Evolutionary conservation across 2,329 filamentous ascomycete genomes (phyloP), one percentile per base, ranked within the genome.

Genomic region (Herpomyces periplanetae): DNA sequence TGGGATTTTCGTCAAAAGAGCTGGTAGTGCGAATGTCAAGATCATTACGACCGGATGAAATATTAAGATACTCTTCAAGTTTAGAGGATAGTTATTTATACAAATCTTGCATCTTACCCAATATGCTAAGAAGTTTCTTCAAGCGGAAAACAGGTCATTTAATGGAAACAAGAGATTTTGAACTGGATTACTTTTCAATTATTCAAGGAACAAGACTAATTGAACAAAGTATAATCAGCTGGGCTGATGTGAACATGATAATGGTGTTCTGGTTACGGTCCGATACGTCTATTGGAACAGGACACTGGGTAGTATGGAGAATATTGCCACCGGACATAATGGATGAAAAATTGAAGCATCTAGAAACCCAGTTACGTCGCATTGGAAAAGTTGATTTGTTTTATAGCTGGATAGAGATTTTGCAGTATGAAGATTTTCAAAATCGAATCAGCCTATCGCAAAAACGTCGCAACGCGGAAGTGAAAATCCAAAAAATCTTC

Each of bases 361-460:
- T 35, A 59, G 66, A 29, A 62, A 80, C 16, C 56, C 57, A 9
- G 45, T 88, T 28, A 48, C 51, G 1, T 48, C 48, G 2, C n/a
- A 46, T 80, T 37, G 69, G 63, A 16, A 85, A 87, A 39, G 73
- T 87, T 36, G 57, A 63, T 26, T 37, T 88, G 20, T 88, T 88
- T 41, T 87, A 65, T 41, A 55, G 62, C 21, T 87, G 71, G 69
- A 65, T 87, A 18, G 73, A 88, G 42, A 51, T 84, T 32, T 58
- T 88, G 19, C 71, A 88, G 39, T 84, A 57, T 31, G 71, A 87
- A 39, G 61, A 65, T 16, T 61, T 57, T 13, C 51, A 52, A n/a
- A n/a, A n/a, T n/a, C n/a, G n/a, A n/a, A n/a, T n/a, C n/a, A n/a
- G n/a, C n/a, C n/a, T n/a, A n/a, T n/a, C n/a, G n/a, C n/a, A n/a